Base-by-base conservation (phyloP, 192 early-diverging fungal species). In the Coemansia pectinata region DNA sequence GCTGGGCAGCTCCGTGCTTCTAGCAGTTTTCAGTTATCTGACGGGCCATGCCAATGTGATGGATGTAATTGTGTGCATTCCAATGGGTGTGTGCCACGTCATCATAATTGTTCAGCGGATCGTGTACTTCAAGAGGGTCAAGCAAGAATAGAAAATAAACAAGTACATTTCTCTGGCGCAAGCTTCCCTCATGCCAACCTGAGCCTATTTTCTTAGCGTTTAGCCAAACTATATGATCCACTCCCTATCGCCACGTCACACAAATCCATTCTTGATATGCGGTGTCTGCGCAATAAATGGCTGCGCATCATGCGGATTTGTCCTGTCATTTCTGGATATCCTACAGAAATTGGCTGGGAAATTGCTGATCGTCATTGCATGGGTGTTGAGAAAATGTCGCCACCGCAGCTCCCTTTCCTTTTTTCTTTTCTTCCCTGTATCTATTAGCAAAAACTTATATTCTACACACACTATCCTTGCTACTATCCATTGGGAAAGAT, bases 101-200 rank as follows among this genome's bases (percentile, higher is more conserved):
- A 19, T 68, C 2, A 44, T 58, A 5, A 14, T 68, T n/a, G 9
- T 25, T 5, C 66, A 68, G 57, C 42, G 66, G 66, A 44, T 68
- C 17, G 36, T 34, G 17, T 68, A 68, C 19, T 34, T 42, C 41
- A n/a, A 5, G 19, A 34, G 14, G 29, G 11, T 7, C 29, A 58
- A 58, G 55, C 27, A 31, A 15, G 55, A 58, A 15, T 58, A 58
- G 55, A 17, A 11, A 55, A 14, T 14, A 55, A 10, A 55, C 5
- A 4, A 14, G 42, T 48, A 29, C 3, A 10, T 1, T 55, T 29
- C 1, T 9, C 21, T 7, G 11, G 41, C 14, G 14, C 14, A 17
- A 17, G 41, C 10, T 9, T 14, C 10, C 11, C 4, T 42, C 41
- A 1, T 17, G 14, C 4, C 41, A 42, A 5, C 41, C 11, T 42